Evolutionary conservation across 2,329 filamentous ascomycete species (phyloP), one percentile per base, ranked within the genome.

Genomic region (Colletotrichum abscissum): DNA sequence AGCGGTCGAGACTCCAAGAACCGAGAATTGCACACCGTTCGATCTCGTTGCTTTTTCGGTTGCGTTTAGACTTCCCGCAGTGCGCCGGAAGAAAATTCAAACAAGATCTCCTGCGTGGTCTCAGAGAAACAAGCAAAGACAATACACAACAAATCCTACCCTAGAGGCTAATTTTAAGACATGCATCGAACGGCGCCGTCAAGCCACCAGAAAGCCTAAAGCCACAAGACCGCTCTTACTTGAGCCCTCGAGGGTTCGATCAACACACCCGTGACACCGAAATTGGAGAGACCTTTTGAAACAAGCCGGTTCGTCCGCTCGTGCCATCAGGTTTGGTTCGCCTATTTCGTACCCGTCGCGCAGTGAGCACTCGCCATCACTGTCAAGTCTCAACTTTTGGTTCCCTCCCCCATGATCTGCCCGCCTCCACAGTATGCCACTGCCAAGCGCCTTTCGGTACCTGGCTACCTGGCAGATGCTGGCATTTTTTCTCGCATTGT

Each of bases 221-320:
- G 33, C 28, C 42, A 35, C 33, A 56, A 59, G 42, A 49, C 19
- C 19, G 42, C 42, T 19, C 3, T 22, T 8, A 19, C 19, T 7
- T 42, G 38, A 2, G 38, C 38, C 42, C 42, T n/a, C 42, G 42
- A 49, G 42, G 19, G 19, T 49, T 49, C 42, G 19, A 49, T 19
- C 42, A 49, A 49, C 52, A 28, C 69, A 19, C 38, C 38, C 38
- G 38, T 42, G 38, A 42, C 14, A 63, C 58, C 42, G 49, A 49
- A 22, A 55, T 64, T 64, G 63, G 54, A 24, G 7, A 62, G 28
- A 56, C 67, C 28, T 57, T 63, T 60, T 73, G 71, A 73, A 73
- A 73, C 71, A 71, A 24, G 26, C 62, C 67, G 38, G 58, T 38
- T 59, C 12, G 35, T 54, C 56, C 67, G 55, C 56, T 57, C 55